Percentiles rank a stretch among this genome's conserved stretches.
Conservation (phyloP, 768 basidiomycete species). For the Lactifluus rugatus region DNA sequence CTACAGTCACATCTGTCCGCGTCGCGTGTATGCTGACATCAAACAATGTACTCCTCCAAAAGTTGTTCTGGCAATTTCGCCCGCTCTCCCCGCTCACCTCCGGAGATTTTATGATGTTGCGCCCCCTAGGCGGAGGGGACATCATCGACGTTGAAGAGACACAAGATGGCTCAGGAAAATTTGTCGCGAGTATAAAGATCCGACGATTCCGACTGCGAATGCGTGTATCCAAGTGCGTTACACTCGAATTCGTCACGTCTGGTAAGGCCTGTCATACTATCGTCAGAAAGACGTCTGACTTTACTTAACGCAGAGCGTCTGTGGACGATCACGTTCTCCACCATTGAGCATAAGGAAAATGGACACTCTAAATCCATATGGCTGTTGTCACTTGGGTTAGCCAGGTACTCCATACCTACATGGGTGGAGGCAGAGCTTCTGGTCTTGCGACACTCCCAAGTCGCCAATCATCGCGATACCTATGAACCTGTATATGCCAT, state of each 20-base stretch:
- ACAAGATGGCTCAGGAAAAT: slow-evolving; percentile 34
- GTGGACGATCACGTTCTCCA: slow-evolving; percentile 42
- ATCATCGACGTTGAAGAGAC: slow-evolving; percentile 40
- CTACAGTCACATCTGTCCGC: slow-evolving; percentile 37
- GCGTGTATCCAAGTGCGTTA: slow-evolving; percentile 47
- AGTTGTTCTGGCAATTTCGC: slow-evolving; percentile 37
- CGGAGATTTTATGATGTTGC: slow-evolving; percentile 38
- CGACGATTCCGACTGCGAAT: slow-evolving; percentile 60
- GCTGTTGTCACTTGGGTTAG: slow-evolving; percentile 42
- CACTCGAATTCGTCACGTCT: slow-evolving; percentile 57
- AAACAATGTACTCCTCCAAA: slow-evolving; percentile 52
- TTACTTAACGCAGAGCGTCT: slow-evolving; percentile 35
- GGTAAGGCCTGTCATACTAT: slow-evolving; percentile 25
- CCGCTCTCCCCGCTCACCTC: slow-evolving; percentile 44
- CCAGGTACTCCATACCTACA: slow-evolving; percentile 50
- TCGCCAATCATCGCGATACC: neutral
- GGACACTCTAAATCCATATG: slow-evolving; percentile 11
- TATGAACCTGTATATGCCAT: neutral
- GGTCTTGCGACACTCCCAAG: slow-evolving; percentile 25
- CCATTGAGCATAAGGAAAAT: slow-evolving; percentile 16
- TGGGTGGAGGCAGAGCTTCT: slow-evolving; percentile 45
- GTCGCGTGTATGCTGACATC: slow-evolving; percentile 56
- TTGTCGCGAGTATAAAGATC: slow-evolving; percentile 43
- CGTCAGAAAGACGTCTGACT: neutral
- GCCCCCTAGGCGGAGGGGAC: slow-evolving; percentile 36